These are phyloP conservation scores for Chaetomiaceae sp. DNA, from an alignment of 2,329 filamentous ascomycete species.

Conservation along the genomic window DNA sequence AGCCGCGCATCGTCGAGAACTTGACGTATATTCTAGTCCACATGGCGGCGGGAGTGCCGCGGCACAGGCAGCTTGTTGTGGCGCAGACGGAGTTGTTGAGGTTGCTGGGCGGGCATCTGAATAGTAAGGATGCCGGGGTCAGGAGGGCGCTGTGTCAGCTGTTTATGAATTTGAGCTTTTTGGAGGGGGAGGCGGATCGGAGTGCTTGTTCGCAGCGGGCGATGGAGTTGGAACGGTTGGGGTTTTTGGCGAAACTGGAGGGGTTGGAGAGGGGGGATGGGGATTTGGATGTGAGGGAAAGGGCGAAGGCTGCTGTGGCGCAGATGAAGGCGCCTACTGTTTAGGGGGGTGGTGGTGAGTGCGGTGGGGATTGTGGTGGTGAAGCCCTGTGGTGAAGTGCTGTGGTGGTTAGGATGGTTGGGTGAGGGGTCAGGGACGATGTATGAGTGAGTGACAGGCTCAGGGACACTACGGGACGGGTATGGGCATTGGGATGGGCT, in stretches of 20 bases:
- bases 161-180: slow-evolving; percentile 78
- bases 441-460: too few species aligned
- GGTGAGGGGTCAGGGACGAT: neutral
- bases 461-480: too few species aligned
- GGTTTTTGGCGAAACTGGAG: slow-evolving; percentile 64
- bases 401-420: neutral
- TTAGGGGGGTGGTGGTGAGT: neutral
- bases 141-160: slow-evolving; percentile 77
- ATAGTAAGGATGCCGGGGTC: slow-evolving; percentile 67
- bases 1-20: slow-evolving; percentile 67
- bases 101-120: slow-evolving; percentile 68
- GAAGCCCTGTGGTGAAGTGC: too few species aligned
- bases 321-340: slow-evolving; percentile 52
- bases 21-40: slow-evolving; percentile 83
- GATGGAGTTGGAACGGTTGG: slow-evolving; percentile 63
- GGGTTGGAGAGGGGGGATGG: slow-evolving; percentile 59
- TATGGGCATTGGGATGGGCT: too few species aligned
- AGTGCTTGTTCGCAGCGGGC: slow-evolving; percentile 63
- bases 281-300: slow-evolving; percentile 77
- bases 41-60: slow-evolving; percentile 74
- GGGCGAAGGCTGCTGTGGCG: slow-evolving; percentile 73
- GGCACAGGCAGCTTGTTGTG: slow-evolving; percentile 73
- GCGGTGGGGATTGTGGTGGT: neutral
- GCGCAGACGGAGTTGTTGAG: slow-evolving; percentile 72
- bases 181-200: slow-evolving; percentile 68